These are phyloP conservation scores for Phialophora tarda DNA, from an alignment of 2,329 filamentous ascomycete species.

Conservation along the genomic window DNA sequence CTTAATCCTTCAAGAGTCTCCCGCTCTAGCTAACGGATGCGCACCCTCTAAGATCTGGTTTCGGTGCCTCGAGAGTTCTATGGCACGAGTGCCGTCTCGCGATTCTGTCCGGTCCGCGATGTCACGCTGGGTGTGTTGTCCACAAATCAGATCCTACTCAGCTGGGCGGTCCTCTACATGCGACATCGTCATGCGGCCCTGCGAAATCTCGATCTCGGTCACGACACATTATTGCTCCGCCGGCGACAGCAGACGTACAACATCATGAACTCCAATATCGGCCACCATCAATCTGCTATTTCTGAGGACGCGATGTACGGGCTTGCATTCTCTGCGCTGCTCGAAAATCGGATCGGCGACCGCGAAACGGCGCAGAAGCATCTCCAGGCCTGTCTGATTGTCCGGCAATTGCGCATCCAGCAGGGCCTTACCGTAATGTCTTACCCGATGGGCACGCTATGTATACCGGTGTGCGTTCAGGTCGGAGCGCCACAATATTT, in stretches of 20 bases:
- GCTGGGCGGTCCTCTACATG: slow-evolving; percentile 2
- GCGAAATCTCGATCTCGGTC: slow-evolving; percentile 4
- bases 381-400: slow-evolving; percentile 6
- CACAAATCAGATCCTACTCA: slow-evolving; percentile 4
- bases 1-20: neutral
- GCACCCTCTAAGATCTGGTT: neutral
- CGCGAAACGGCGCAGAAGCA: slow-evolving; percentile 2
- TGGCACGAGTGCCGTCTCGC: neutral
- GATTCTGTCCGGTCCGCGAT: neutral
- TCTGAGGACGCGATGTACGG: slow-evolving; percentile 4
- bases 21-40: neutral
- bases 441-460: slow-evolving; percentile 3
- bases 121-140: slow-evolving; percentile 1
- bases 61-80: slow-evolving; percentile 4
- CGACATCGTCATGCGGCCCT: neutral
- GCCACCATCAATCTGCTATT: neutral
- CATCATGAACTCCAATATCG: neutral
- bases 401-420: neutral
- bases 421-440: slow-evolving; percentile 2
- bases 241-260: slow-evolving; percentile 6
- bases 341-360: slow-evolving; percentile 4
- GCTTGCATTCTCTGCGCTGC: neutral
- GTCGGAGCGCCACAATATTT: slow-evolving; percentile 3
- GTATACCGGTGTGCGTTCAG: slow-evolving; percentile 2
- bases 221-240: neutral